Percentiles rank a stretch among this genome's conserved stretches.
phyloP scores from a whole-genome alignment of 768 basidiomycete genomes.

The Floccularia luteovirens region DNA sequence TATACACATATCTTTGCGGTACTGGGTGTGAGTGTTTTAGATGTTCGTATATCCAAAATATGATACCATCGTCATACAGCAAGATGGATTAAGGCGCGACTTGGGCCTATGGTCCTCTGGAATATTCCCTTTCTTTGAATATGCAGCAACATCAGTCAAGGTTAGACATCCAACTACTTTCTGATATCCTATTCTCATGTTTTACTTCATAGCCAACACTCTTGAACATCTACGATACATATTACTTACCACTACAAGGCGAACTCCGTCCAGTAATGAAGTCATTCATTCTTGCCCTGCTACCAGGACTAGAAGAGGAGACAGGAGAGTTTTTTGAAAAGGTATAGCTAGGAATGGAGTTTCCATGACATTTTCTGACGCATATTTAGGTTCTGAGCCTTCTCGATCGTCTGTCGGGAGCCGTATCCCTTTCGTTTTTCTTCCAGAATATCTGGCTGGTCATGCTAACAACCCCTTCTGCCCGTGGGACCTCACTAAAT shows the following conservation, averaged over 20 bases:
- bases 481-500: constrained; percentile 81
- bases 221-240: constrained; percentile 85
- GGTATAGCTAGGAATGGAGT: constrained; percentile 25
- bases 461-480: constrained; percentile 83
- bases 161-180: constrained; percentile 25
- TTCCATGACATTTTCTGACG: constrained; percentile 5
- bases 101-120: constrained; percentile 93
- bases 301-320: constrained; percentile 96
- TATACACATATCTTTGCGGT: constrained; percentile 87
- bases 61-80: constrained; percentile 32
- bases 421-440: constrained; percentile 85
- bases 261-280: constrained; percentile 87
- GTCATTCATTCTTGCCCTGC: constrained; percentile 85
- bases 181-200: not conserved
- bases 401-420: constrained; percentile 75
- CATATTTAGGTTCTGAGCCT: constrained; percentile 60
- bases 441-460: constrained; percentile 93
- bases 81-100: constrained; percentile 81
- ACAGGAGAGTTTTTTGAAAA: constrained; percentile 97
- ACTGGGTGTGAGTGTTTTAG: constrained; percentile 67
- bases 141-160: constrained; percentile 98
- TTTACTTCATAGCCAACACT: constrained; percentile 57
- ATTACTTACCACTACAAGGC: constrained; percentile 82
- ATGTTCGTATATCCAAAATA: constrained; percentile 1
- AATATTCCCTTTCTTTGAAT: constrained; percentile 97